Evolutionary conservation across 208 protist species (phyloP), one percentile per base, ranked within the genome.

Genomic region (Trypanosoma boissoni): DNA sequence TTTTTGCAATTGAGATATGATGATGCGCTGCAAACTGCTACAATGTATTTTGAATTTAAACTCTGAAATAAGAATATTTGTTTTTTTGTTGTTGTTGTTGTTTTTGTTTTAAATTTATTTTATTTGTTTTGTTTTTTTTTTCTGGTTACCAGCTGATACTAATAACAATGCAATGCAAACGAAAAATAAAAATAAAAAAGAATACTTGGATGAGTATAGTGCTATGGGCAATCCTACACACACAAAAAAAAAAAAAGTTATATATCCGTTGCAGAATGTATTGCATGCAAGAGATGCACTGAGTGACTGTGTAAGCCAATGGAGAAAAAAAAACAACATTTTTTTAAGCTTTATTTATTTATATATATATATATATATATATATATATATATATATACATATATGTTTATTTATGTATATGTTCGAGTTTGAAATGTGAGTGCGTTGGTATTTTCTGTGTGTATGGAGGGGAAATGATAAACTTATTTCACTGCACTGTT

Each of bases 31-130:
- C n/a, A n/a, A n/a, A n/a, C 20, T 39, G 9, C 28, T 34, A 37
- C 27, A 21, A 16, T 27, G 24, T 50, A 10, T 24, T 48, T 60
- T 21, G 1, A 41, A 39, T 27, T 46, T 4, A 55, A 32, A 49
- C 27, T 63, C 23, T 54, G 24, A 63, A 44, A 52, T 62, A 2
- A 18, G 52, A 68, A 68, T 18, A 23, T 59, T 23, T 34, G 36
- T 67, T 24, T 48, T 36, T 39, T 39, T 39, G 12, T 39, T 39
- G 6, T 39, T 39, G 12, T 12, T 39, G 6, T 39, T 39, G 34
- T 39, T 39, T 39, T 12, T 39, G 8, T 39, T 12, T 39, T 12
- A 16, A 6, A 16, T 12, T 39, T 12, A 16, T 39, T 39, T 12
- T 39, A 16, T 39, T 12, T 39, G 6, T 39, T 12, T 39, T 39